phyloP scores from a whole-genome alignment of 1,139 yeast genomes.

The Pichia sp. region DNA sequence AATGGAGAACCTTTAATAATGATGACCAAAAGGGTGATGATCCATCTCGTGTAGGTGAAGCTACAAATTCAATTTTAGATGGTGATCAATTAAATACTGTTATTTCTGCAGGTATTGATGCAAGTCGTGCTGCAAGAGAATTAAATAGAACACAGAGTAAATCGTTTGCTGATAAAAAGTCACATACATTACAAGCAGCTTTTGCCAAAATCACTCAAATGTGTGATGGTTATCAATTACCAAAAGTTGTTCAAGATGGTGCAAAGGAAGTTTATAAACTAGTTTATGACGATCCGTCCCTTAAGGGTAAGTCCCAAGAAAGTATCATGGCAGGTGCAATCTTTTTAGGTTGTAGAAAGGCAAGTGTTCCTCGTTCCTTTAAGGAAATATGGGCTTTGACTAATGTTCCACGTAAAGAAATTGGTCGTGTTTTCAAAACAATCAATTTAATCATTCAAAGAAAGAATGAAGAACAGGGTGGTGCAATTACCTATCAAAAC shows the following conservation, averaged over 20 bases:
- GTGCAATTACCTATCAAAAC: conserved; percentile 34
- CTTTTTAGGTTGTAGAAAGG: conserved; percentile 91
- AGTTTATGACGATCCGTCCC: conserved; percentile 83
- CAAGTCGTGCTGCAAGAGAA: conserved; percentile 77
- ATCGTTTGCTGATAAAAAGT: conserved; percentile 82
- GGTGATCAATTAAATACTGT: conserved; percentile 91
- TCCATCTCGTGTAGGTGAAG: conserved; percentile 99
- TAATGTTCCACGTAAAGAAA: conserved; percentile 90
- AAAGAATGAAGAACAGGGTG: conserved; percentile 46
- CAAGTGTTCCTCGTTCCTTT: conserved; percentile 92
- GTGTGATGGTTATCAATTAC: conserved; percentile 96
- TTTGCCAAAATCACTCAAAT: conserved; percentile 90
- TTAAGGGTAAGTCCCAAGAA: conserved; percentile 91
- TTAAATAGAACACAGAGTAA: conserved; percentile 86
- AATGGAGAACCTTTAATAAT: conserved; percentile 97
- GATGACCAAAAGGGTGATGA: conserved; percentile 99
- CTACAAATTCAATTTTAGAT: conserved; percentile 91
- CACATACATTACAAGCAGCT: conserved; percentile 84
- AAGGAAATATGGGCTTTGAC: conserved; percentile 97
- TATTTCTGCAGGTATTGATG: conserved; percentile 83
- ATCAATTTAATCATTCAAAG: conserved; percentile 76
- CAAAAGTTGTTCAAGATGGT: conserved; percentile 94
- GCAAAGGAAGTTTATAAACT: conserved; percentile 95
- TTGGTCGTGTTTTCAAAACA: conserved; percentile 82
- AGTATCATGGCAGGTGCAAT: conserved; percentile 97